A percentile compares a stretch with the other conserved stretches of the same genome.
Evolutionary conservation across 306 rosid genomes (phyloP).

Genomic region (Lathyrus sativus): DNA sequence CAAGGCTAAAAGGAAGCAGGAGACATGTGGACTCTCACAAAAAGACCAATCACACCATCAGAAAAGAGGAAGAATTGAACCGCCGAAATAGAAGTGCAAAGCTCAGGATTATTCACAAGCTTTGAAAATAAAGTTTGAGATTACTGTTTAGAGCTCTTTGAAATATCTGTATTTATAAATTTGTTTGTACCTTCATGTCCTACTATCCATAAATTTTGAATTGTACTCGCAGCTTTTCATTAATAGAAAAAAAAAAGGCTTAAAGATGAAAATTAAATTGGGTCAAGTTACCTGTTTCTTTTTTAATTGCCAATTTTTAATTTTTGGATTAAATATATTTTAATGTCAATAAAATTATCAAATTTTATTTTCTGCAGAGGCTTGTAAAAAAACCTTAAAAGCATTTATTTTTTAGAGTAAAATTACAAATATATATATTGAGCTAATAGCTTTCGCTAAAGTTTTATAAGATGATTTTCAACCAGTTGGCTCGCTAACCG

Average conservation of each 20-base stretch:
- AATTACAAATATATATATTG: no score
- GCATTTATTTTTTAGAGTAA: no score
- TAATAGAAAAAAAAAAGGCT: not conserved
- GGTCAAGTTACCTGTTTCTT: not conserved
- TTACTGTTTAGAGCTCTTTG: slow-evolving; percentile 16
- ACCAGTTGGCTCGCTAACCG: no score
- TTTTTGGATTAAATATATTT: no score
- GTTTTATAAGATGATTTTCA: no score
- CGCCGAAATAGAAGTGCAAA: slow-evolving; percentile 85
- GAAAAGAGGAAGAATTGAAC: slow-evolving; percentile 80
- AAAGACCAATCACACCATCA: slow-evolving; percentile 88
- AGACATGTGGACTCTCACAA: slow-evolving; percentile 65
- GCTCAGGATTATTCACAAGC: slow-evolving; percentile 87
- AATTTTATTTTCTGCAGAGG: no score
- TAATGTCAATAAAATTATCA: no score
- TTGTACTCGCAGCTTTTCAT: not conserved
- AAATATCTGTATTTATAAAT: slow-evolving; percentile 17
- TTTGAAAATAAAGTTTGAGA: slow-evolving; percentile 29
- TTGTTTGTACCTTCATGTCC: not conserved
- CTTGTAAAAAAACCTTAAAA: no score
- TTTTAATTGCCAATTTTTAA: no score
- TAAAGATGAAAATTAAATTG: not conserved
- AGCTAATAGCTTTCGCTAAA: no score
- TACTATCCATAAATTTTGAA: not conserved
- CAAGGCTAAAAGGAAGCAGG: slow-evolving; percentile 46